Evolutionary conservation across 306 rosid genomes (phyloP), one percentile per base, ranked within the genome.

Genomic region (Vachellia pachyceras): DNA sequence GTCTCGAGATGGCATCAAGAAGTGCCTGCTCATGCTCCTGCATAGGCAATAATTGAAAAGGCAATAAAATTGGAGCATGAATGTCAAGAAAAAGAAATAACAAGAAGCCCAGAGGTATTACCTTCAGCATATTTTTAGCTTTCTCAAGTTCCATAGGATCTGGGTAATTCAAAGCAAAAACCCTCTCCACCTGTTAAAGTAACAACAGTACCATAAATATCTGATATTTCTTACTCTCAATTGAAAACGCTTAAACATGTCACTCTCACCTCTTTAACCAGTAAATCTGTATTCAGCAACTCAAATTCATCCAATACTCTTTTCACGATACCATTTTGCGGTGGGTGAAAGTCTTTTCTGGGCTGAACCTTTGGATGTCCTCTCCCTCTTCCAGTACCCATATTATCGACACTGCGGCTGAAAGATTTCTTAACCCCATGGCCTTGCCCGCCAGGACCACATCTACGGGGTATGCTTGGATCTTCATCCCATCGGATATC

Each of bases 401-500:
- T 54, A 82, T 78, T 44, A 79, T 76, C 79, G 75, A 87, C 84
- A 64, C 86, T 72, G 35, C 80, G 92, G 79, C 84, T 78, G 22
- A 72, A 76, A 33, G 92, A 78, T 87, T 85, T 91, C 80, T 78
- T 93, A 54, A 36, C 79, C 54, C 93, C 91, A 45, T 90, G 94
- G 76, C 91, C 93, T 77, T 78, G 94, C 58, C 91, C 92, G 3
- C 87, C 20, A 44, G 79, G 84, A 25, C 84, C 82, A 35, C 87
- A 89, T 82, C 86, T 89, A 71, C 79, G 92, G 49, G 80, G 42
- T 66, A 86, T 72, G 80, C 89, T 86, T 4, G 73, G 86, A 60
- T 89, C 95, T 64, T 87, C 97, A 45, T 91, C 97, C 99, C 99
- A 96, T 77, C 83, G 89, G 78, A 96, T 87, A 84, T 93, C 99